phyloP scores from a whole-genome alignment of 192 early-diverging fungal genomes.

The Diversispora eburnea region DNA sequence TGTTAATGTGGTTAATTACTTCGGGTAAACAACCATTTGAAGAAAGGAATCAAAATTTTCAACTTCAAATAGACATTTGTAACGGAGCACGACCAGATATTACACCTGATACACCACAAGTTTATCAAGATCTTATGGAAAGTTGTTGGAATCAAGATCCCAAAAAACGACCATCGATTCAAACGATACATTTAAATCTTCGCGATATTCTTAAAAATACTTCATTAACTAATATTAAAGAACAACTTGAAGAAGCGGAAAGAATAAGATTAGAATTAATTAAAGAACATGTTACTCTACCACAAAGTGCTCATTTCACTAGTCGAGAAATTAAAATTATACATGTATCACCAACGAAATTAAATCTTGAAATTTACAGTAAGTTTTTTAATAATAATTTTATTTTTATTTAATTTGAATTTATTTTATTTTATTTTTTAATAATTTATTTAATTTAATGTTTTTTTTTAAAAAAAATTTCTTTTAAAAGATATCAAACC shows the following conservation, averaged over 20 bases:
- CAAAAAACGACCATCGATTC: constrained; percentile 15
- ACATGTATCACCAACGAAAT: constrained; percentile 1
- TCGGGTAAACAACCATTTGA: constrained; percentile 37
- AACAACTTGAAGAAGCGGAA: neutral
- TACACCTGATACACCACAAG: constrained; percentile 33
- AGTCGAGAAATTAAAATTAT: neutral
- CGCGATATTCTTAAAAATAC: neutral
- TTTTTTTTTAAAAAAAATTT: neutral
- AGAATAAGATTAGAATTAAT: neutral
- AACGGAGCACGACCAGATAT: constrained; percentile 36
- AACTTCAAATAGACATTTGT: constrained; percentile 32
- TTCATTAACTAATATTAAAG: neutral
- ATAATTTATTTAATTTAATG: neutral
- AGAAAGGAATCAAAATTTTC: constrained; percentile 28
- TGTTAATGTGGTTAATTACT: constrained; percentile 44
- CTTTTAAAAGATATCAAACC: neutral
- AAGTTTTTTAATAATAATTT: neutral
- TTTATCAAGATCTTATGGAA: constrained; percentile 34
- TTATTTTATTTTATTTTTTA: neutral
- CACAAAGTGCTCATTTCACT: neutral
- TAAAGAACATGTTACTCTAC: neutral
- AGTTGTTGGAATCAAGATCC: constrained; percentile 42
- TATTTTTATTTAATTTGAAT: neutral
- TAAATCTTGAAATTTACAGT: constrained; percentile 4
- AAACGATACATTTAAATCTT: neutral